Base-by-base conservation (phyloP, 2,329 filamentous ascomycete genomes). In the Beauveria pseudobassiana region DNA sequence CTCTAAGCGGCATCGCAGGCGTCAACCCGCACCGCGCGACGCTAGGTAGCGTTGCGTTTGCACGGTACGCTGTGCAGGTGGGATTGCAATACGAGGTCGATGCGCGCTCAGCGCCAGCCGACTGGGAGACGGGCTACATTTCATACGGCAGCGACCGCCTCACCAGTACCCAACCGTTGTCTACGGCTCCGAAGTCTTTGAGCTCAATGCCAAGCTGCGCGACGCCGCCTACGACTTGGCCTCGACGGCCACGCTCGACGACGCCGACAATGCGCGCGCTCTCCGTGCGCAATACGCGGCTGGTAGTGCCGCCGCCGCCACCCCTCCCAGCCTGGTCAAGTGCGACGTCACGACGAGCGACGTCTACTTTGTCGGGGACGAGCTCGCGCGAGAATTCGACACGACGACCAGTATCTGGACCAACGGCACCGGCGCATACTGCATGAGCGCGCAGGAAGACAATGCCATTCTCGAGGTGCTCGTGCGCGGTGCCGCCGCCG, bases 11-110 rank as follows among this genome's bases (percentile, higher is more conserved):
- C 2, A 91, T 93, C 64, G 88, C 85, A 1, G 89, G 89, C n/a
- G 79, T 90, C 49, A 91, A 85, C 71, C 89, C 89, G 0, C 82
- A 86, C 64, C 74, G 84, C 28, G 85, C 81, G 24, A 90, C 88
- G 0, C 78, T 89, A 5, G 84, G 82, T 50, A 81, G 82, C 46
- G 87, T 90, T 0, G 86, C 87, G 1, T 83, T 93, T 59, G 82
- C 86, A 43, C 81, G 83, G 24, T 93, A 86, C 69, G 83, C 87
- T 0, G 81, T 92, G 5, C 89, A 92, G 69, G 87, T 91, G 3
- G 88, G 86, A 0, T 76, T 91, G 59, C 88, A 92, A 71, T 89
- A 91, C 65, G 89, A 92, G 72, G 83, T 92, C 64, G 88, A 91
- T 67, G 76, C 82, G 1, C 82, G 88, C 40, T 87, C 90, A 64